Conservation (phyloP, 2,329 filamentous ascomycete species). For the Alternaria consortialis region DNA sequence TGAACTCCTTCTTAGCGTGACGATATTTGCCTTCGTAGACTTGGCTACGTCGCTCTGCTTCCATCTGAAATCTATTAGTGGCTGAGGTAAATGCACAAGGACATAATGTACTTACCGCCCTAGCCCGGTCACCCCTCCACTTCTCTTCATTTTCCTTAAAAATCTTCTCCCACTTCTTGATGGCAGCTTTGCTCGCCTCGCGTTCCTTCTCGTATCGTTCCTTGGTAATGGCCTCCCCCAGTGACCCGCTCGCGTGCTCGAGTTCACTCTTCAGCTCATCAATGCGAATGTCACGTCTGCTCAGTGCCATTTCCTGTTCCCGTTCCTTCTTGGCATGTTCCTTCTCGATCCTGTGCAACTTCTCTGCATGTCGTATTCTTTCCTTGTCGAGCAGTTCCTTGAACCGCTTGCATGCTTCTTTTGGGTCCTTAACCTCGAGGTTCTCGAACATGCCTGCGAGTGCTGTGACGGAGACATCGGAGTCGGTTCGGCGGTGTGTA, state of each 20-base stretch:
- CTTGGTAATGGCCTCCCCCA: conserved; percentile 35
- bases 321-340: conserved; percentile 69
- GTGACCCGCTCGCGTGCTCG: conserved; percentile 31
- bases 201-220: conserved; percentile 42
- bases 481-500: conserved; percentile 44
- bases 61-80: conserved; percentile 25
- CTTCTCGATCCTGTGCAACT: conserved; percentile 60
- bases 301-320: conserved; percentile 32
- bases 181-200: conserved; percentile 42
- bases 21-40: conserved; percentile 37
- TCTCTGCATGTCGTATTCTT: conserved; percentile 46
- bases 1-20: conserved; percentile 37
- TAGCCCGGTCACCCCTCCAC: conserved; percentile 36
- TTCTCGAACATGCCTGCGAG: conserved; percentile 77
- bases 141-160: conserved; percentile 44
- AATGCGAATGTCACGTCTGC: conserved; percentile 21
- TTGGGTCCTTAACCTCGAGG: conserved; percentile 63
- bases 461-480: conserved; percentile 51
- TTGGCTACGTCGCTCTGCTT: conserved; percentile 35
- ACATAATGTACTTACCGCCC: conserved; percentile 31
- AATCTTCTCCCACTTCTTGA: conserved; percentile 46
- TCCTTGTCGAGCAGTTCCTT: conserved; percentile 56
- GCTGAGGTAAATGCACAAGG: background rate
- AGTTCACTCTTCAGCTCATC: conserved; percentile 40
- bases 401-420: conserved; percentile 55